Conservation (phyloP, 2,329 filamentous ascomycete species). For the Fusarium temperatum region DNA sequence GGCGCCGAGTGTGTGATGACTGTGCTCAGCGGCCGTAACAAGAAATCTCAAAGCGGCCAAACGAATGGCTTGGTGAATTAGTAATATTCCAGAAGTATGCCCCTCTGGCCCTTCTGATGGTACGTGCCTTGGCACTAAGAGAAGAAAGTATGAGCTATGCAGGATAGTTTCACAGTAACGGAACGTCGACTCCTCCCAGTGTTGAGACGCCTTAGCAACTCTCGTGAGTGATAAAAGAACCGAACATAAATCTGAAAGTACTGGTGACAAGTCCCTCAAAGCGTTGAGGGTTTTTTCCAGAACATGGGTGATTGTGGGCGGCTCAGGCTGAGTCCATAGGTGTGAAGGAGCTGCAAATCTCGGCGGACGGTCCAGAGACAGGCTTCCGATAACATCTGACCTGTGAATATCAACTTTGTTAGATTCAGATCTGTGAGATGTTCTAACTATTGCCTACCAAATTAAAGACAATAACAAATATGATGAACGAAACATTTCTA, state of each 20-base stretch:
- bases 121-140: neutral
- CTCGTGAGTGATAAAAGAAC: neutral
- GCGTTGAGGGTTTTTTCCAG: neutral
- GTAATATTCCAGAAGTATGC: neutral
- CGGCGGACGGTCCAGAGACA: neutral
- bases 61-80: neutral
- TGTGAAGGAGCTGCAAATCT: neutral
- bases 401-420: neutral
- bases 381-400: conserved; percentile 1
- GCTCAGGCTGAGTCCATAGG: neutral
- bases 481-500: neutral
- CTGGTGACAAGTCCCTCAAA: neutral
- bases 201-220: neutral
- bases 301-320: neutral
- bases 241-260: neutral
- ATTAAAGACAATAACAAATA: neutral
- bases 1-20: neutral
- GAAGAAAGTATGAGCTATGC: neutral
- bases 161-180: neutral
- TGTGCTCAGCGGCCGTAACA: neutral
- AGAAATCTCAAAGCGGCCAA: neutral
- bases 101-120: neutral
- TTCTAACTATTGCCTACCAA: neutral
- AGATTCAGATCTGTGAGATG: neutral
- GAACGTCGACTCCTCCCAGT: neutral